Base-by-base conservation (phyloP, 306 rosid species). In the Dicorynia guianensis region DNA sequence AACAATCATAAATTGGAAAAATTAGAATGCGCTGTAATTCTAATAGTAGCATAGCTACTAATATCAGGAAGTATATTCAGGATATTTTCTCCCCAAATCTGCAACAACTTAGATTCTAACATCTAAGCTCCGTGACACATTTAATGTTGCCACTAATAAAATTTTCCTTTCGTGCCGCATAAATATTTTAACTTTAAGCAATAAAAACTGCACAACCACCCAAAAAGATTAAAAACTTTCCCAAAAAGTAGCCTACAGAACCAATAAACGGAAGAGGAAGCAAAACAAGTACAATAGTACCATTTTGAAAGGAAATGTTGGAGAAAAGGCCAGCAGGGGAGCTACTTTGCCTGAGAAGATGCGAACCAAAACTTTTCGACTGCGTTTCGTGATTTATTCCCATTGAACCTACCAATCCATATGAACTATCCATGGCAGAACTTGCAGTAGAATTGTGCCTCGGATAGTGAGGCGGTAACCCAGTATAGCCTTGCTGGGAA, bases 401-500 rank as follows among this genome's bases (percentile, higher is more conserved):
- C 67, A 75, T 48, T 4, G 96, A 88, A 77, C 83, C 83, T 69
- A 80, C 36, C 65, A 86, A 60, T 25, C 87, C 89, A 74, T 76
- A 79, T 5, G 90, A 78, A 54, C 75, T 62, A 54, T 82, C 80
- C 76, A 89, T 55, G 4, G 73, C 12, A 12, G 89, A 76, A 61
- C 80, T 67, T 5, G 62, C 46, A 43, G 50, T 11, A 38, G 86
- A 79, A 69, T 55, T 69, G 36, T 79, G 89, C 62, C 90, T 84
- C 25, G 89, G 89, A 72, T 84, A 89, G 46, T 86, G 84, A 63
- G 96, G 88, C 18, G 97, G 97, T 4, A 83, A 63, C 13, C 82
- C 83, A 63, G 76, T n/a, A 75, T 52, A 86, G 11, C 85, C 77
- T 49, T 77, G 79, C 39, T 76, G 82, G 0, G 88, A 73, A 54